Conservation (phyloP, 2,329 filamentous ascomycete species). For the Apiospora malaysiana region DNA sequence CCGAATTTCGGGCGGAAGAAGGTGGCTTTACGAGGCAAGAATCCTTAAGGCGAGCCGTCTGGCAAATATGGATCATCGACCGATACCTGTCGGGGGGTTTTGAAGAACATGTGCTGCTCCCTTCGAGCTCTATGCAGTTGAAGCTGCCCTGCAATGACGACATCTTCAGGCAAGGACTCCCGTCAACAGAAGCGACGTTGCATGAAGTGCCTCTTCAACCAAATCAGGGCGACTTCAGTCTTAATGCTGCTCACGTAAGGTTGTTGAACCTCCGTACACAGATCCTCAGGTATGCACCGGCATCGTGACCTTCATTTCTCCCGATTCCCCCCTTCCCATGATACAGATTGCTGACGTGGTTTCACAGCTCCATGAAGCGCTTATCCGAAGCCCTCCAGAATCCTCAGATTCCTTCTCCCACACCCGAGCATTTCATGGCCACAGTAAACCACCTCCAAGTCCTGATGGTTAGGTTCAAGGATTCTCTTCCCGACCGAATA, state of each 20-base stretch:
- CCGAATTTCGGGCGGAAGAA: conserved; percentile 18
- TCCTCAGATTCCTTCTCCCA: background rate
- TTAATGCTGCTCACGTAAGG: conserved; percentile 25
- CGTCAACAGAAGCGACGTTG: conserved; percentile 23
- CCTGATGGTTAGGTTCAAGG: conserved; percentile 23
- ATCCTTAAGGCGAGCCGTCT: conserved; percentile 24
- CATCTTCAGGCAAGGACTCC: conserved; percentile 22
- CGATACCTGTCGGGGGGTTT: conserved; percentile 25
- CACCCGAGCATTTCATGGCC: conserved; percentile 22
- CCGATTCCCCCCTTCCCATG: background rate
- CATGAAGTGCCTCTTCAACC: conserved; percentile 20
- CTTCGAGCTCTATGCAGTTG: conserved; percentile 26
- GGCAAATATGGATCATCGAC: conserved; percentile 26
- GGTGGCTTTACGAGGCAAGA: conserved; percentile 20
- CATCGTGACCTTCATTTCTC: background rate
- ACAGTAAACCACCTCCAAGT: conserved; percentile 25
- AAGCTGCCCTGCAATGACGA: conserved; percentile 24
- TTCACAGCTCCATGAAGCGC: conserved; percentile 7
- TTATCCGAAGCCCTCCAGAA: background rate
- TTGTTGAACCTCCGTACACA: conserved; percentile 25
- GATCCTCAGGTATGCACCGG: conserved; percentile 23
- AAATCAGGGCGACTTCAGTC: conserved; percentile 23
- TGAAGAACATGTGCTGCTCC: conserved; percentile 25
- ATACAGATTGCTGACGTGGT: background rate
- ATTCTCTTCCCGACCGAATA: conserved; percentile 24